Percentiles rank a stretch among this genome's conserved stretches.
Evolutionary conservation across 176 grass and related monocot genomes (phyloP).

Genomic region (Echinochloa phyllopogon): DNA sequence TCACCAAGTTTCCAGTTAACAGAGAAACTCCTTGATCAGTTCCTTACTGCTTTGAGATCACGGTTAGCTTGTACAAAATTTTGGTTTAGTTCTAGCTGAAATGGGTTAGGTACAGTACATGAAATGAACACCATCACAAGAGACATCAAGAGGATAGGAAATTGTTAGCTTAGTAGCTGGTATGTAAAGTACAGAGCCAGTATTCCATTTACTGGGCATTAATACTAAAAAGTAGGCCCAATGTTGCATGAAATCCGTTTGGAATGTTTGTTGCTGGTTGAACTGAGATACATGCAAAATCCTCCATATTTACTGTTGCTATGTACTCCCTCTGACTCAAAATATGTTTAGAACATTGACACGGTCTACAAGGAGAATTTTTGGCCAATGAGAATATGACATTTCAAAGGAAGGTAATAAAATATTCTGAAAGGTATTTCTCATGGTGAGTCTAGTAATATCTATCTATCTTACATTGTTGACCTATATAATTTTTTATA

Average conservation of each 20-base stretch:
- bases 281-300: background rate
- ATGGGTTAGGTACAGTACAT: conserved; percentile 14
- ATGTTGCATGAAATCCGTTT: background rate
- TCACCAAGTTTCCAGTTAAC: conserved; percentile 37
- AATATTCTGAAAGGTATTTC: background rate
- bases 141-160: background rate
- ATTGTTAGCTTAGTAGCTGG: conserved; percentile 12
- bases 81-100: conserved; percentile 21
- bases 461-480: too few relatives aligned
- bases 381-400: background rate
- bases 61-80: conserved; percentile 30
- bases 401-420: background rate
- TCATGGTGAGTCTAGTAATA: background rate
- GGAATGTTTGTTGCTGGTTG: background rate
- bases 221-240: conserved; percentile 1
- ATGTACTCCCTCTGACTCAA: background rate
- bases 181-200: background rate
- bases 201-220: conserved; percentile 15
- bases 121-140: background rate
- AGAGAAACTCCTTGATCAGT: conserved; percentile 20
- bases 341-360: too few relatives aligned
- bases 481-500: too few relatives aligned
- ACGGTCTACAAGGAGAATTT: background rate
- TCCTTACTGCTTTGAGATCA: conserved; percentile 11
- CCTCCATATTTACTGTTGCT: background rate